Evolutionary conservation across 73 alveolate genomes (phyloP), one percentile per base, ranked within the genome.

Genomic region (Symbiodinium pilosum): DNA sequence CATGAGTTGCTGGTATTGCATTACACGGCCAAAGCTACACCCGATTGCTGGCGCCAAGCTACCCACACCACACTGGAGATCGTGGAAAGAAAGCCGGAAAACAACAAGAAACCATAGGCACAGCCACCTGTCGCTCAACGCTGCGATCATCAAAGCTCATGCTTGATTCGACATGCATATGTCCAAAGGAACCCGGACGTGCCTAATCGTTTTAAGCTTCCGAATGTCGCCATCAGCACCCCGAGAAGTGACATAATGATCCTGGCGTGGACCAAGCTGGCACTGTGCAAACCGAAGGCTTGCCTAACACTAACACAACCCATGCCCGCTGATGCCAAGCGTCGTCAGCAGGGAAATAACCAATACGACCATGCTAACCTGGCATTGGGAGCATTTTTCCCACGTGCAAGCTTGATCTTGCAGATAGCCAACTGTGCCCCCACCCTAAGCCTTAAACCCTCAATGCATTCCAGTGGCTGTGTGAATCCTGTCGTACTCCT

Each of bases 401-500:
- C n/a, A n/a, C n/a, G n/a, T n/a, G n/a, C n/a, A n/a, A n/a, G n/a
- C n/a, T n/a, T n/a, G 7, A 32, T 32, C 92, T 5, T 8, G 5
- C 24, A 4, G 30, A 43, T 24, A 24, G 89, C 8, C 39, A 24
- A 30, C 42, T 30, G 26, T 20, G 14, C 2, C n/a, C 51, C 71
- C 64, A 30, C 26, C 36, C 36, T 30, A 5, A 36, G 69, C 73
- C n/a, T n/a, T n/a, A n/a, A n/a, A n/a, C n/a, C n/a, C n/a, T n/a
- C n/a, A n/a, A n/a, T 20, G 77, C 39, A 11, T 56, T n/a, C 86
- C 43, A 40, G 43, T 3, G 16, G 86, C 95, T 2, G 75, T 39
- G 73, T 88, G 75, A 30, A 88, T 88, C 34, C 73, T 88, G 95
- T 42, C 73, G 86, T 88, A 88, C 86, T 88, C 95, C 36, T 8